These are phyloP conservation scores for Phytophthora podocarpi DNA, from an alignment of 352 stramenopile genomes.

Conservation along the genomic window DNA sequence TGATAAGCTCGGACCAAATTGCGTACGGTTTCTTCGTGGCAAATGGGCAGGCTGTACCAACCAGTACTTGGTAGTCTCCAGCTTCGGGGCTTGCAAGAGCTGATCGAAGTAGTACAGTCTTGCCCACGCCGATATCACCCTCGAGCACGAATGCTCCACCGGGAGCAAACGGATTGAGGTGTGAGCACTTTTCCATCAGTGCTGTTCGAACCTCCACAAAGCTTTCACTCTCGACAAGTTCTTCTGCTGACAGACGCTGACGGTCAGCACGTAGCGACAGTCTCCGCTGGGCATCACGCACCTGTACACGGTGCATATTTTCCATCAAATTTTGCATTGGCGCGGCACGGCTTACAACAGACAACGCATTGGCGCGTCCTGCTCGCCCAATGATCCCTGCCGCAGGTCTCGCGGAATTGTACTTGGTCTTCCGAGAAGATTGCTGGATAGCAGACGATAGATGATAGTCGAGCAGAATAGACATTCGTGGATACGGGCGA, in stretches of 20 bases:
- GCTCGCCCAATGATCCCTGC: conserved; percentile 32
- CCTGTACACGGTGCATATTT: conserved; percentile 87
- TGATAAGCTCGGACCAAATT: conserved; percentile 81
- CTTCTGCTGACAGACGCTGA: conserved; percentile 42
- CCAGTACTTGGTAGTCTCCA: conserved; percentile 59
- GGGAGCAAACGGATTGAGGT: conserved; percentile 65
- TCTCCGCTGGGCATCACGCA: conserved; percentile 75
- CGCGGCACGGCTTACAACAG: conserved; percentile 37
- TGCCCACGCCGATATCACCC: conserved; percentile 84
- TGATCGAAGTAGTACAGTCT: conserved; percentile 77
- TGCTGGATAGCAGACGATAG: conserved; percentile 43
- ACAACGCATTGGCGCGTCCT: conserved; percentile 27
- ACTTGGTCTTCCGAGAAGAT: conserved; percentile 10
- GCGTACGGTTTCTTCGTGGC: conserved; percentile 79
- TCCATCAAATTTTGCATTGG: conserved; percentile 84
- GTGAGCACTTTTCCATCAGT: conserved; percentile 69
- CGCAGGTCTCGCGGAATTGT: conserved; percentile 5
- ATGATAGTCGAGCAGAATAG: conserved; percentile 78
- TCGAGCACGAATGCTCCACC: conserved; percentile 80
- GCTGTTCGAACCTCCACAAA: conserved; percentile 56
- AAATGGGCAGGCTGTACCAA: conserved; percentile 78
- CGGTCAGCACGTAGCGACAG: conserved; percentile 58
- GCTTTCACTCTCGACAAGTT: conserved; percentile 70
- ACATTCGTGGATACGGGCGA: conserved; percentile 87
- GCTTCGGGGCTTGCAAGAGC: conserved; percentile 56